These are phyloP conservation scores for Ajuga chamaepitys DNA, from an alignment of 257 asterid genomes.

Conservation along the genomic window DNA sequence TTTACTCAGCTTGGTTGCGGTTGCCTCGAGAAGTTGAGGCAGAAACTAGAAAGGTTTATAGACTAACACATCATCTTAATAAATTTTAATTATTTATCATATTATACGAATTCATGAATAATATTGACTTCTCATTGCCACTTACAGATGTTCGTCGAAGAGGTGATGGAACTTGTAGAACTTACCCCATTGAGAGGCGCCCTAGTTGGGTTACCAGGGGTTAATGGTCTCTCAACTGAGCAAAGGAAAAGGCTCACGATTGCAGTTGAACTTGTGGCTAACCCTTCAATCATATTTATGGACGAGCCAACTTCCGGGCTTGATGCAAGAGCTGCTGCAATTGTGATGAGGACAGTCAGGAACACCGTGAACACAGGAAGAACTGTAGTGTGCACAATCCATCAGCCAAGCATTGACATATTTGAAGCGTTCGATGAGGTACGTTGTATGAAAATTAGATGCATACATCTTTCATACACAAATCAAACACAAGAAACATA, in stretches of 20 bases:
- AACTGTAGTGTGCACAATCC: slow-evolving; percentile 63
- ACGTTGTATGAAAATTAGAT: background rate
- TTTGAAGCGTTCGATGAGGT: slow-evolving; percentile 73
- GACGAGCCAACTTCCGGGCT: slow-evolving; percentile 65
- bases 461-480: background rate
- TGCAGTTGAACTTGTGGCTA: slow-evolving; percentile 61
- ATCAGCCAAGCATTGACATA: slow-evolving; percentile 64
- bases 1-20: slow-evolving; percentile 47
- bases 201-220: slow-evolving; percentile 52
- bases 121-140: background rate
- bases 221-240: slow-evolving; percentile 49
- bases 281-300: slow-evolving; percentile 57
- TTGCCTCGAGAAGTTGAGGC: slow-evolving; percentile 36
- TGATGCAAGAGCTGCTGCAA: slow-evolving; percentile 61
- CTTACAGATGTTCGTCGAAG: slow-evolving; percentile 44
- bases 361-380: slow-evolving; percentile 56
- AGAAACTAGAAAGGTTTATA: slow-evolving; percentile 32
- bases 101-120: background rate
- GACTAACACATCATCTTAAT: background rate
- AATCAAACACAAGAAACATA: background rate
- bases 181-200: slow-evolving; percentile 32
- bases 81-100: background rate
- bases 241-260: slow-evolving; percentile 57
- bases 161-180: slow-evolving; percentile 63
- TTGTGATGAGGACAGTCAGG: slow-evolving; percentile 57